Percentiles rank a stretch among this genome's conserved stretches.
phyloP scores from a whole-genome alignment of 1,139 yeast species.

The Yarrowia galli region DNA sequence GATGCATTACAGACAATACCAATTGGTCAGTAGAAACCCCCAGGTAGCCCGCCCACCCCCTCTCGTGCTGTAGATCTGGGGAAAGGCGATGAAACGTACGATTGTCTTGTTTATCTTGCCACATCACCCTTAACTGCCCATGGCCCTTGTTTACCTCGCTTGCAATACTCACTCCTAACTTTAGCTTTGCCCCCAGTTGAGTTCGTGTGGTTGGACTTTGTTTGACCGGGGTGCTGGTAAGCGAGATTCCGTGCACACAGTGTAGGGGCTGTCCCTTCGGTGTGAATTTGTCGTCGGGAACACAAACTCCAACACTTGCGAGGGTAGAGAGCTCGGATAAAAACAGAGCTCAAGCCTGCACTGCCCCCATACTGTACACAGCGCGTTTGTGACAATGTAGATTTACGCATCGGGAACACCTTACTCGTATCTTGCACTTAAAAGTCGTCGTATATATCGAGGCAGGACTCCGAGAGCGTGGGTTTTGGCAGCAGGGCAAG shows the following conservation, averaged over 20 bases:
- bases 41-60: no score
- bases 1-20: slow-evolving; percentile 19
- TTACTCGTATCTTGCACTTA: slow-evolving; percentile 5
- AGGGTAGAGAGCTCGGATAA: no score
- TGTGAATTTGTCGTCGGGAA: not conserved
- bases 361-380: no score
- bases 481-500: no score
- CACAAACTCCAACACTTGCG: not conserved
- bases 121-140: slow-evolving; percentile 24
- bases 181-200: slow-evolving; percentile 10
- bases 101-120: slow-evolving; percentile 1
- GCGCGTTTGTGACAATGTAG: not conserved
- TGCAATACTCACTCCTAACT: slow-evolving; percentile 7
- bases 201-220: not conserved
- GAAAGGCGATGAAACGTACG: slow-evolving; percentile 14
- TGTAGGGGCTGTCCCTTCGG: not conserved
- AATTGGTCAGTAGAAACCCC: no score
- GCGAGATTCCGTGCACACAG: not conserved
- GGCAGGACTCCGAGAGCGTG: no score
- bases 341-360: no score
- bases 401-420: not conserved
- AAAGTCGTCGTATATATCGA: not conserved
- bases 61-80: no score
- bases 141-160: slow-evolving; percentile 31
- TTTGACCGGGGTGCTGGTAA: slow-evolving; percentile 15